Evolutionary conservation across 1,139 yeast species (phyloP), one percentile per base, ranked within the genome.

Genomic region (Lipomyces yarrowii): DNA sequence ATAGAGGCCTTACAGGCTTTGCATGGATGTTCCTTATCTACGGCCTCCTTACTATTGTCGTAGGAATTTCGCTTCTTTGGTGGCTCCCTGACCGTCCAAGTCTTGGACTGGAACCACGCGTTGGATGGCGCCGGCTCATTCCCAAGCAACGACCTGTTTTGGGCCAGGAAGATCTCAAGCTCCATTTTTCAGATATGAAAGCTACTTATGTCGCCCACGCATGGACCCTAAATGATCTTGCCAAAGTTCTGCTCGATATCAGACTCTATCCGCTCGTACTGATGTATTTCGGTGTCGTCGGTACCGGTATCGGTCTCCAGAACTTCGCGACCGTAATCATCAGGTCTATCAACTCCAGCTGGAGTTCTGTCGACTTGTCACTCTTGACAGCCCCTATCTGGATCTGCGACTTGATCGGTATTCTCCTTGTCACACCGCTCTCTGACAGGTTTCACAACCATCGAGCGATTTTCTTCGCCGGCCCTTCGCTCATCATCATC

Each of bases 251-350:
- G 37, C 74, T 82, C 35, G 96, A 91, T 75, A 73, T 83, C 57
- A 82, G 96, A 71, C 81, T 89, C 57, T 90, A 94, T 94, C 96
- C 96, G 1, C 78, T 91, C 68, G 81, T 90, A 60, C 81, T 91
- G 79, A 91, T 91, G 97, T 91, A 91, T 77, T 91, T 91, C 77
- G 97, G 97, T 8, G 96, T 89, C 18, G 97, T 91, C 23, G 97
- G 97, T 58, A 87, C 91, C 21, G 97, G 97, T 0, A 87, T 84
- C 74, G 97, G 96, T 21, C 80, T 91, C 65, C 92, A 93, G 26
- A 94, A 89, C 23, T 91, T 89, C 78, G 97, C 94, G 1, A 87
- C 96, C 3, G 87, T 96, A n/a, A 87, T 91, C 71, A 88, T 91
- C 72, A 78, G 83, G 62, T 84, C 84, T 10, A 86, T 87, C 71